Percentiles rank a stretch among this genome's conserved stretches.
These are phyloP conservation scores for Hevea brasiliensis DNA, from an alignment of 345 rosid genomes.

Conservation along the genomic window DNA sequence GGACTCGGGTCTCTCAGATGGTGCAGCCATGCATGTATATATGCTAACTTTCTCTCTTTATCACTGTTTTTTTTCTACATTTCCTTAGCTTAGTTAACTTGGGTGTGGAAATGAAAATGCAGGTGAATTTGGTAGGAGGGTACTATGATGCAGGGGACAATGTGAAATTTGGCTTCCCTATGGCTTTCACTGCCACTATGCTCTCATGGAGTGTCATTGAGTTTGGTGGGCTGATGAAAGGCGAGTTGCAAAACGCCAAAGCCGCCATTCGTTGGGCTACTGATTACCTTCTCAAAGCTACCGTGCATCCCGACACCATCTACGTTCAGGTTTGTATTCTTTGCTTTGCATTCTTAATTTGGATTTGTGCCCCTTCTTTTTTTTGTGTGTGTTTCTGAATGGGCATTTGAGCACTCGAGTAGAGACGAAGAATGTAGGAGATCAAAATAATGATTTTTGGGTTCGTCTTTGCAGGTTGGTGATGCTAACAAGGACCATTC, in stretches of 20 bases:
- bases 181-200: conserved; percentile 71
- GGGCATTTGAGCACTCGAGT: neutral
- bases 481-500: conserved; percentile 55
- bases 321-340: conserved; percentile 37
- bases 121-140: conserved; percentile 81
- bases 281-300: conserved; percentile 67
- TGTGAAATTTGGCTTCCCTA: conserved; percentile 68
- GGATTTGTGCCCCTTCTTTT: neutral
- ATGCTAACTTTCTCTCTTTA: neutral
- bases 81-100: conserved; percentile 22
- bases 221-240: conserved; percentile 47
- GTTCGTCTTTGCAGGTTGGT: conserved; percentile 45
- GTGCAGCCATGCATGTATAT: conserved; percentile 35
- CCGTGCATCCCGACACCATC: conserved; percentile 47
- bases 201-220: conserved; percentile 69
- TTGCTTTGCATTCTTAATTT: no score
- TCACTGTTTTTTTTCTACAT: neutral
- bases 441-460: conserved; percentile 9
- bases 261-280: conserved; percentile 64
- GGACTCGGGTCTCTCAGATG: conserved; percentile 36
- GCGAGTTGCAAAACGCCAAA: conserved; percentile 59
- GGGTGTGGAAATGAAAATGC: conserved; percentile 33
- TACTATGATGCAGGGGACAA: conserved; percentile 79
- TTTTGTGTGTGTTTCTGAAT: neutral
- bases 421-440: neutral